Evolutionary conservation across 2,329 filamentous ascomycete species (phyloP).

Genomic region (Alternaria triticina): DNA sequence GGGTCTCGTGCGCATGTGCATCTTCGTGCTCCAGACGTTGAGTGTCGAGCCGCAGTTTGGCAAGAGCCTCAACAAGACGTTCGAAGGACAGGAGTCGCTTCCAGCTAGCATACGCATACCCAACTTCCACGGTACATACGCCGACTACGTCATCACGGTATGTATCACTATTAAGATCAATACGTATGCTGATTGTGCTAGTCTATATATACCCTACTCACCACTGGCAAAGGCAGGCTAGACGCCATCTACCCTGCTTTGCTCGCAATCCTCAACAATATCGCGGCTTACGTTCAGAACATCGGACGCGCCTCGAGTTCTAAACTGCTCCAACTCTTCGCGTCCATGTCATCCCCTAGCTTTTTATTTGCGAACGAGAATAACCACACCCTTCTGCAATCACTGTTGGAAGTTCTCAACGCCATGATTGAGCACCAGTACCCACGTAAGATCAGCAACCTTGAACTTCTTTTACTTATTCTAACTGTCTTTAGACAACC

Average conservation of each 20-base stretch:
- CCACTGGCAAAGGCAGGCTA: slow-evolving; percentile 86
- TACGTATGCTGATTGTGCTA: slow-evolving; percentile 48
- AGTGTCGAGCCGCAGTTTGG: slow-evolving; percentile 93
- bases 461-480: background rate
- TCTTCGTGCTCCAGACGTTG: slow-evolving; percentile 94
- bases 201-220: slow-evolving; percentile 92
- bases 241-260: slow-evolving; percentile 92
- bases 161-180: slow-evolving; percentile 33
- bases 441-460: slow-evolving; percentile 61
- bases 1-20: slow-evolving; percentile 93
- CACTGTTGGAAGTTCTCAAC: slow-evolving; percentile 87
- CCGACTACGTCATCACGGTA: slow-evolving; percentile 90
- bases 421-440: slow-evolving; percentile 90
- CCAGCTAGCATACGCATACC: slow-evolving; percentile 80
- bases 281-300: slow-evolving; percentile 81
- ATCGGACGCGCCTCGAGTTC: slow-evolving; percentile 76
- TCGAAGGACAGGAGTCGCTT: slow-evolving; percentile 86
- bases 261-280: slow-evolving; percentile 90
- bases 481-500: slow-evolving; percentile 66
- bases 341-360: slow-evolving; percentile 89
- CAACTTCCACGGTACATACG: slow-evolving; percentile 88
- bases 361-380: slow-evolving; percentile 92
- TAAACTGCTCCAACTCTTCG: slow-evolving; percentile 85
- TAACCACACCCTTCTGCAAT: slow-evolving; percentile 81
- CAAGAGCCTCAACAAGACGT: slow-evolving; percentile 84